Evolutionary conservation across 306 rosid genomes (phyloP).

Genomic region (Arachis hypogaea): DNA sequence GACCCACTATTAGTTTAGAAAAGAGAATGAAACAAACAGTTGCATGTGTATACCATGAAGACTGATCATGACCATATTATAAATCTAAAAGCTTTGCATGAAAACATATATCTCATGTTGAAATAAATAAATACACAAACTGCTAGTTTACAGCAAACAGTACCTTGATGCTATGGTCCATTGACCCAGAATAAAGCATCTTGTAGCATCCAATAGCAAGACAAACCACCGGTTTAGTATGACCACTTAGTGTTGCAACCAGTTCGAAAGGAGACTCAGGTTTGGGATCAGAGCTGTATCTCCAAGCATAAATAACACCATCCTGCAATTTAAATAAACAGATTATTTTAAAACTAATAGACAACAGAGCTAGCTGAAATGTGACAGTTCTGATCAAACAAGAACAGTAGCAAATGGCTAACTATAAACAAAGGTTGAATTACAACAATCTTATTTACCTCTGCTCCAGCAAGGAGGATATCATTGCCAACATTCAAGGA

Average conservation of each 20-base stretch:
- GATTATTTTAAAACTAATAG: background rate
- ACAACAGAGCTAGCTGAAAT: background rate
- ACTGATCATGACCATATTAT: background rate
- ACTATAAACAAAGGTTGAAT: too few relatives aligned
- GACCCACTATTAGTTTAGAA: too few relatives aligned
- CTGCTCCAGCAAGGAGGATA: conserved; percentile 43
- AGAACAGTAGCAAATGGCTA: background rate
- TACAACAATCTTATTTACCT: conserved; percentile 15
- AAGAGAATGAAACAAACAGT: background rate
- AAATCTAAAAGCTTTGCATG: background rate
- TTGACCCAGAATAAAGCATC: conserved; percentile 42
- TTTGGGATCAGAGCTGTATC: conserved; percentile 6
- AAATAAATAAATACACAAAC: background rate
- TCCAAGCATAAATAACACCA: conserved; percentile 43
- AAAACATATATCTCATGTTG: too few relatives aligned
- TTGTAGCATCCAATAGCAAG: conserved; percentile 30
- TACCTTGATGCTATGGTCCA: conserved; percentile 46
- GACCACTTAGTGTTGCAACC: conserved; percentile 36
- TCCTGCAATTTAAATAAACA: conserved; percentile 21
- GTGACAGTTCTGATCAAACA: background rate
- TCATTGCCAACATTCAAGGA: conserved; percentile 37
- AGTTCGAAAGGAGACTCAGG: conserved; percentile 17
- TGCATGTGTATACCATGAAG: background rate
- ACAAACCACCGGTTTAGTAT: conserved; percentile 27
- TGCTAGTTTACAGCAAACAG: background rate